Conservation (phyloP, 1,284 basidiomycete genomes). For the Papiliotrema fonsecae region DNA sequence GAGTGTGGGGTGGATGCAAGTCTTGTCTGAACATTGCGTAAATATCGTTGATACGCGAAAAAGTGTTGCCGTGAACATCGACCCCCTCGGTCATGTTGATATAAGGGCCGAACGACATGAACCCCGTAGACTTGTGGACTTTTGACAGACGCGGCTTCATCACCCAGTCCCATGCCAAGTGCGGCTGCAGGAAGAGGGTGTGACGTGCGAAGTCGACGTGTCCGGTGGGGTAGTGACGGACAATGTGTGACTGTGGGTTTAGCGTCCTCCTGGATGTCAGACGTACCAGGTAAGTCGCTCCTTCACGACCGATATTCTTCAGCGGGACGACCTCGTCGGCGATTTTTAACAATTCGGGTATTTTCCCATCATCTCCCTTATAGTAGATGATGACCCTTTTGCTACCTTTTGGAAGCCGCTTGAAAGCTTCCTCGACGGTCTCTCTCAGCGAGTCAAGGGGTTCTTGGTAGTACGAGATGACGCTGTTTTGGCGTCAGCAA, state of each 20-base stretch:
- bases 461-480: constrained; percentile 34
- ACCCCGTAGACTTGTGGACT: constrained; percentile 29
- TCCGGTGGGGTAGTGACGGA: constrained; percentile 23
- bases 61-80: constrained; percentile 14
- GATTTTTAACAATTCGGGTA: constrained; percentile 17
- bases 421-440: constrained; percentile 16
- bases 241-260: constrained; percentile 24
- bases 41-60: constrained; percentile 30
- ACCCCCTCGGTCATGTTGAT: constrained; percentile 29
- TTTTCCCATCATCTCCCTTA: constrained; percentile 21
- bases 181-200: constrained; percentile 23
- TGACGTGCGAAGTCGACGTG: constrained; percentile 30
- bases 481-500: constrained; percentile 13
- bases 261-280: not conserved
- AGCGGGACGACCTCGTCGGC: constrained; percentile 35
- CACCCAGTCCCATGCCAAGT: constrained; percentile 44
- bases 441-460: constrained; percentile 17
- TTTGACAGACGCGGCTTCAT: constrained; percentile 33
- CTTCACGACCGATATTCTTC: constrained; percentile 38
- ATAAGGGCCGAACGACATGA: constrained; percentile 43
- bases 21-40: constrained; percentile 26
- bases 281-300: constrained; percentile 39
- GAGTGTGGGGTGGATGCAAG: constrained; percentile 22
- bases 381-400: constrained; percentile 31
- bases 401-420: not conserved